A percentile compares a stretch with the other conserved stretches of the same genome.
Conservation (phyloP, 202 grass and related monocot species). For the Saccharum hybrid region DNA sequence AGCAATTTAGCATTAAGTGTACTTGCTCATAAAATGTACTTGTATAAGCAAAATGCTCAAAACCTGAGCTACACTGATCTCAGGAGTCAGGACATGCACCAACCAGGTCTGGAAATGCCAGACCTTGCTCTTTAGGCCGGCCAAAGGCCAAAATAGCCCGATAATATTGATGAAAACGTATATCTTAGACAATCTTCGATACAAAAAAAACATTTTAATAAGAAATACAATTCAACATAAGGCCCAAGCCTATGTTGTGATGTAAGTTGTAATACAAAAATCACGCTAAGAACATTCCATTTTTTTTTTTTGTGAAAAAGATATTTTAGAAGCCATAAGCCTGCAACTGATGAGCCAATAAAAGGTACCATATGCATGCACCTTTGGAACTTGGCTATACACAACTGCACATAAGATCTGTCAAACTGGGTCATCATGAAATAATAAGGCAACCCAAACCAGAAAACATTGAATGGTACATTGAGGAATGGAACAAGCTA, state of each 20-base stretch:
- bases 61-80: not conserved
- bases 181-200: not conserved
- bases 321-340: no score
- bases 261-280: not conserved
- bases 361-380: no score
- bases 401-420: no score
- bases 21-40: not conserved
- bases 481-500: no score
- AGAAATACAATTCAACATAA: not conserved
- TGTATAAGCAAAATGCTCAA: not conserved
- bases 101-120: conserved; percentile 4
- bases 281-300: no score
- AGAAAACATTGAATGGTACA: no score
- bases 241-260: not conserved
- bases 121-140: not conserved
- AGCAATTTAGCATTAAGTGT: not conserved
- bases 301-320: no score
- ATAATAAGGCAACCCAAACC: no score
- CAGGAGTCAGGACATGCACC: not conserved
- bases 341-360: no score
- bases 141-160: not conserved
- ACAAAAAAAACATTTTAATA: not conserved
- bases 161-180: not conserved
- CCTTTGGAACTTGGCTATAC: no score
- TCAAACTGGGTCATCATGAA: no score